Evolutionary conservation across 2,329 filamentous ascomycete species (phyloP).

Genomic region (Eutypa lata): DNA sequence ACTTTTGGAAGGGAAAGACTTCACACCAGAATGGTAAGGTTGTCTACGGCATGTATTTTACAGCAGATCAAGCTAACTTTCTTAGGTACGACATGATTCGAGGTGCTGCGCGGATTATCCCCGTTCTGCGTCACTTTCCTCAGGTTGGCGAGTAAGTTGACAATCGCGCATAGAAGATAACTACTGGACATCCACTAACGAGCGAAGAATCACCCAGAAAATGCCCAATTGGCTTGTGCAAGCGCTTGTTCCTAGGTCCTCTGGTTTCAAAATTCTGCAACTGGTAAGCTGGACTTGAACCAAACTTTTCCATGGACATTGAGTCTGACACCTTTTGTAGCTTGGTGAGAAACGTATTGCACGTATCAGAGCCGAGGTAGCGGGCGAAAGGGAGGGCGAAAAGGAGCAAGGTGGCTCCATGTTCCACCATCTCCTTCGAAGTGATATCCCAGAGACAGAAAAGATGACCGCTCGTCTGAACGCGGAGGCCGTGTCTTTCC

Average conservation of each 20-base stretch:
- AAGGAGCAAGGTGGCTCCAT: constrained; percentile 7
- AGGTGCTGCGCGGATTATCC: neutral
- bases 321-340: neutral
- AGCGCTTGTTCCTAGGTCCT: neutral
- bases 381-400: neutral
- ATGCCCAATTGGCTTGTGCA: neutral
- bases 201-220: neutral
- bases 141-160: neutral
- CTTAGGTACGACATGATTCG: constrained; percentile 1
- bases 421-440: constrained; percentile 11
- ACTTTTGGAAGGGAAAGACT: constrained; percentile 6
- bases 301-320: too few species aligned
- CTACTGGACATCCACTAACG: neutral
- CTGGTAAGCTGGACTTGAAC: neutral
- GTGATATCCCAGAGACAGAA: constrained; percentile 7
- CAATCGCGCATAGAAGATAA: too few species aligned
- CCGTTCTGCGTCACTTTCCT: neutral
- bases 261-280: constrained; percentile 2
- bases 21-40: constrained; percentile 9
- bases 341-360: constrained; percentile 1
- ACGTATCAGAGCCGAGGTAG: neutral
- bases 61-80: neutral
- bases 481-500: constrained; percentile 7
- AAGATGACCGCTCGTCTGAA: constrained; percentile 7
- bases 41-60: neutral